A percentile compares a stretch with the other conserved stretches of the same genome.
Conservation (phyloP, 2,329 filamentous ascomycete genomes). For the Albifimbria verrucaria region DNA sequence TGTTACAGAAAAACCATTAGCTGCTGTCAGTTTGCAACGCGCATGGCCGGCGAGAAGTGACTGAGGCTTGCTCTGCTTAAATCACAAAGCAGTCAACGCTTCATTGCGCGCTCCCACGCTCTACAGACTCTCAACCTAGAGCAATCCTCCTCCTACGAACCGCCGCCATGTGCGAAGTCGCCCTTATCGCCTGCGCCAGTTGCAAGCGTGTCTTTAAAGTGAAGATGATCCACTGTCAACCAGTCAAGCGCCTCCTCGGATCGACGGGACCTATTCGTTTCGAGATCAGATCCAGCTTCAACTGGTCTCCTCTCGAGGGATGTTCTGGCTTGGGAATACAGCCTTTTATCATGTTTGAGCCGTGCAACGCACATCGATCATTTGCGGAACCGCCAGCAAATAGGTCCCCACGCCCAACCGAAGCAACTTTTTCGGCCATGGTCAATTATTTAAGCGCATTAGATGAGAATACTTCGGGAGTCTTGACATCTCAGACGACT, state of each 20-base stretch:
- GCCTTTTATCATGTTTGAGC: background rate
- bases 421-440: too few relatives aligned
- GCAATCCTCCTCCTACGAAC: too few relatives aligned
- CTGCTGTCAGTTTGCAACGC: too few relatives aligned
- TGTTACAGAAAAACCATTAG: too few relatives aligned
- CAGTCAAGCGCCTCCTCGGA: background rate
- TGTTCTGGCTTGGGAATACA: conserved; percentile 6
- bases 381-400: background rate
- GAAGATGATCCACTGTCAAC: conserved; percentile 6
- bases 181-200: conserved; percentile 5
- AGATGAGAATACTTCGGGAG: too few relatives aligned
- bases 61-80: too few relatives aligned
- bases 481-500: too few relatives aligned
- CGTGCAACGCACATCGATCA: background rate
- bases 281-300: conserved; percentile 5
- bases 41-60: too few relatives aligned
- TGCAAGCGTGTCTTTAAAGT: conserved; percentile 7
- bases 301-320: conserved; percentile 9
- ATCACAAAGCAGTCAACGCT: too few relatives aligned
- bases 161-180: conserved; percentile 7
- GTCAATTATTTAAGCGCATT: too few relatives aligned
- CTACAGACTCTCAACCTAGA: background rate
- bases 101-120: too few relatives aligned
- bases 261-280: conserved; percentile 3
- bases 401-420: too few relatives aligned